Base-by-base conservation (phyloP, 1,284 basidiomycete genomes). In the Laetiporus sulphureus region DNA sequence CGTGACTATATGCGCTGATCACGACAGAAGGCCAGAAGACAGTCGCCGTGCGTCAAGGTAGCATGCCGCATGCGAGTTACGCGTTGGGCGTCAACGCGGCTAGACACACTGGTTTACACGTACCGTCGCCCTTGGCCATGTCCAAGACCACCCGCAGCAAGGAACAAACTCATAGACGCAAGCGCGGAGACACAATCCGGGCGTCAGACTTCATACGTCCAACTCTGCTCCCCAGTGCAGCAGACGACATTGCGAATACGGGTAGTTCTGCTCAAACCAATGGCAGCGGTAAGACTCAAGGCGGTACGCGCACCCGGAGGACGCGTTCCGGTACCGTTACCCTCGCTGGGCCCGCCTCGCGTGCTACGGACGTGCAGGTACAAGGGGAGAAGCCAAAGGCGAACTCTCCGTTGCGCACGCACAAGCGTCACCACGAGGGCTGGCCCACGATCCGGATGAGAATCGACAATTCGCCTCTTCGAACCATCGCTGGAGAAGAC, bases 181-280 rank as follows among this genome's bases (percentile, higher is more conserved):
- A 69, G 49, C 65, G 71, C 23, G 66, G 69, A 16, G 69, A 69
- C 38, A 73, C 71, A 10, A 70, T 73, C 36, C 65, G 69, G 21
- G 69, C 70, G 10, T 70, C 70, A 2, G 71, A 73, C 51, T 70
- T 62, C 37, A 32, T 49, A 13, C 48, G 46, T 7, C 50, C 51
- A 13, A 43, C 55, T 13, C 35, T 32, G 12, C 47, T 40, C 23
- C 34, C 44, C 21, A 45, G 47, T 8, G 38, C 39, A 36, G 39
- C 34, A 23, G n/a, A n/a, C n/a, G n/a, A n/a, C n/a, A n/a, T n/a
- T n/a, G n/a, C n/a, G n/a, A n/a, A n/a, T n/a, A n/a, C n/a, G n/a
- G n/a, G n/a, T n/a, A n/a, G 16, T 13, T n/a, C 31, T 23, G 10
- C 23, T n/a, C 21, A 40, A 16, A 6, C 27, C 10, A 19, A 32